Conservation (phyloP, 73 alveolate species). For the Tetrahymena thermophila region DNA sequence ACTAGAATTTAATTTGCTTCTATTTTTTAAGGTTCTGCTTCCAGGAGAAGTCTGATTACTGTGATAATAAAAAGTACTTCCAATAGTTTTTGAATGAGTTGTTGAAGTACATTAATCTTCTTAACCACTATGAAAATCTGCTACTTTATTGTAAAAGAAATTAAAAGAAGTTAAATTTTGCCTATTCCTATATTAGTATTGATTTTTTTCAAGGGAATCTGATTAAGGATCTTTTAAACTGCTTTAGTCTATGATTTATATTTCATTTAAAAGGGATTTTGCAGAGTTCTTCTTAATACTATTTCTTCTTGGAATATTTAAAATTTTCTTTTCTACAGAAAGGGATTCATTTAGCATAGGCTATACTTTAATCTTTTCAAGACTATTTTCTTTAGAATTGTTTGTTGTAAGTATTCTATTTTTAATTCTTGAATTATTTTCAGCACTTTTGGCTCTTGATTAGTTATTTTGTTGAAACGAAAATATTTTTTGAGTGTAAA, state of each 20-base stretch:
- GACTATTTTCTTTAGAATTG: neutral
- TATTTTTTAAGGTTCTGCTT: neutral
- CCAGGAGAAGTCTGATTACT: neutral
- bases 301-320: neutral
- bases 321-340: neutral
- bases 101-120: neutral
- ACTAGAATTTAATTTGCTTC: neutral
- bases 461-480: neutral
- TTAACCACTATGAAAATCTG: neutral
- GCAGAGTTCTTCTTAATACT: neutral
- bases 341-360: neutral
- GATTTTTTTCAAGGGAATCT: neutral
- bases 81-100: neutral
- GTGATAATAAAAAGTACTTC: neutral
- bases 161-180: neutral
- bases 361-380: neutral
- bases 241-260: neutral
- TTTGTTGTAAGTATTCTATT: neutral
- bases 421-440: neutral
- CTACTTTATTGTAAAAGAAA: neutral
- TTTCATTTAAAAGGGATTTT: neutral
- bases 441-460: neutral
- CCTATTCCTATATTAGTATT: neutral
- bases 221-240: neutral
- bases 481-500: neutral